These are phyloP conservation scores for Sphagnum fallax DNA, from an alignment of 228 moss, liverwort and hornwort species.

Conservation along the genomic window DNA sequence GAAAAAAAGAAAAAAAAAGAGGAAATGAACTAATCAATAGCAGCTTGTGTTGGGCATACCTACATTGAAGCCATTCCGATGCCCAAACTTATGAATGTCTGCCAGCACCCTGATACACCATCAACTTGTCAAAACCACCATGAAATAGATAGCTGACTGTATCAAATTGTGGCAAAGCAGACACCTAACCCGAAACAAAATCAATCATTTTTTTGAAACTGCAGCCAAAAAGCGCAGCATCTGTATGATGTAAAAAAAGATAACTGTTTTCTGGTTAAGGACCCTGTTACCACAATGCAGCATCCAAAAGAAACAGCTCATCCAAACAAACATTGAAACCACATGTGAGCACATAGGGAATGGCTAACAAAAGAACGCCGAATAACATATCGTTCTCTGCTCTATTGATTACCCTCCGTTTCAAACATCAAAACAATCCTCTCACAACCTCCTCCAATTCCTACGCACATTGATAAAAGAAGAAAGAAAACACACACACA, in stretches of 20 bases:
- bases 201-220: background rate
- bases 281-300: too few species aligned
- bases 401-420: background rate
- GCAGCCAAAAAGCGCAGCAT: conserved; percentile 10
- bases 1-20: background rate
- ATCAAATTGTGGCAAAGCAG: conserved; percentile 7
- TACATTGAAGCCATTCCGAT: conserved; percentile 80
- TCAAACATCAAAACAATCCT: conserved; percentile 6
- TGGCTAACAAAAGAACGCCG: too few species aligned
- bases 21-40: background rate
- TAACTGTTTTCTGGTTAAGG: too few species aligned
- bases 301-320: too few species aligned
- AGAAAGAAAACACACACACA: conserved; percentile 1
- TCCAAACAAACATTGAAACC: too few species aligned
- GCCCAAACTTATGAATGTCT: conserved; percentile 86
- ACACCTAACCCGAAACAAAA: background rate
- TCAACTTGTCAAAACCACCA: conserved; percentile 14
- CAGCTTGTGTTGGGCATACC: conserved; percentile 28
- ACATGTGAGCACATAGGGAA: too few species aligned
- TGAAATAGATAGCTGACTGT: conserved; percentile 12
- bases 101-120: conserved; percentile 69
- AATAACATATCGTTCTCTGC: conserved; percentile 11
- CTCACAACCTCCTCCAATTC: background rate
- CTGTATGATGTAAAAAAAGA: too few species aligned
- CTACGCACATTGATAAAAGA: background rate